phyloP scores from a whole-genome alignment of 192 early-diverging fungal genomes.

The Lobulomyces angularis region DNA sequence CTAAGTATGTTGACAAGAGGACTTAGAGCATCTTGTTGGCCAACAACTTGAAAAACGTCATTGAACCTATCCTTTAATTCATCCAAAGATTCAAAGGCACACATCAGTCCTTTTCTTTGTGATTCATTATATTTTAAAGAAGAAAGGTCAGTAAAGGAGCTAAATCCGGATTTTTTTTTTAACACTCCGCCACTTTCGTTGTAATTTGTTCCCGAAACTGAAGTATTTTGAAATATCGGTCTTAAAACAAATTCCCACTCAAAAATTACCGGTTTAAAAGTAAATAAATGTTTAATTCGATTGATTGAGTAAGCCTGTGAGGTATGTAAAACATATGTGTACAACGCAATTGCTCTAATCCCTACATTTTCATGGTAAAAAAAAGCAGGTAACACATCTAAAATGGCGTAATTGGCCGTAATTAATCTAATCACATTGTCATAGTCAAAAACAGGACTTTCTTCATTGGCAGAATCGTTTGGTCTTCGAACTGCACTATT shows the following conservation, averaged over 20 bases:
- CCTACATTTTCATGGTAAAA: slow-evolving; percentile 75
- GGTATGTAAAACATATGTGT: slow-evolving; percentile 92
- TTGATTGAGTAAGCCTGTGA: slow-evolving; percentile 95
- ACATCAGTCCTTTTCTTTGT: slow-evolving; percentile 79
- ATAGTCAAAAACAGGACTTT: slow-evolving; percentile 17
- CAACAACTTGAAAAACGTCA: slow-evolving; percentile 47
- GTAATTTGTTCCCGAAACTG: too few species aligned
- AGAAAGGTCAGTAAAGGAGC: too few species aligned
- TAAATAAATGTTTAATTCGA: slow-evolving; percentile 44
- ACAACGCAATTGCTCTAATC: slow-evolving; percentile 70
- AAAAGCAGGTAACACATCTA: slow-evolving; percentile 87
- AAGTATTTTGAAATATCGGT: neutral
- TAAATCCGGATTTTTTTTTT: too few species aligned
- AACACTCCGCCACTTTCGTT: too few species aligned
- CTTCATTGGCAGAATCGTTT: slow-evolving; percentile 1
- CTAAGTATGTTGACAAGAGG: slow-evolving; percentile 68
- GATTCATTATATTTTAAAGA: too few species aligned
- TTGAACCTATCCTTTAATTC: slow-evolving; percentile 56
- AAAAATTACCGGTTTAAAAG: slow-evolving; percentile 19
- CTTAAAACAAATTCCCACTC: slow-evolving; percentile 31
- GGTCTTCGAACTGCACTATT: slow-evolving; percentile 34
- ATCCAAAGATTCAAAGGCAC: slow-evolving; percentile 52
- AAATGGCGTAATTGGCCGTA: slow-evolving; percentile 86
- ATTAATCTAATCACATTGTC: slow-evolving; percentile 52
- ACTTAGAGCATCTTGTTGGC: slow-evolving; percentile 9